These are phyloP conservation scores for Tephrocybe sp. DNA, from an alignment of 768 basidiomycete genomes.

Conservation along the genomic window DNA sequence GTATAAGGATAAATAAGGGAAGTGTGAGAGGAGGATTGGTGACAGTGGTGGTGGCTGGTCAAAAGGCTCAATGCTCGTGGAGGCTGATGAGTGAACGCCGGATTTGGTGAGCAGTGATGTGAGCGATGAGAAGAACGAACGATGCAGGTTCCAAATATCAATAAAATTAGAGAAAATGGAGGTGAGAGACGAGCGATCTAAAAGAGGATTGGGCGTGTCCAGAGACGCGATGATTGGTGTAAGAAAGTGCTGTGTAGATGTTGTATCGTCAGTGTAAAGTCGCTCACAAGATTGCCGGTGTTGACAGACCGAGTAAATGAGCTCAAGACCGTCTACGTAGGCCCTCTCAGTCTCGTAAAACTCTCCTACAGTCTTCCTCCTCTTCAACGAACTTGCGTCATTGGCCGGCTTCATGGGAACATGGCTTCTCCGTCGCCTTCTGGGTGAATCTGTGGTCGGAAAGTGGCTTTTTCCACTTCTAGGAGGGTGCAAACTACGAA, in stretches of 20 bases:
- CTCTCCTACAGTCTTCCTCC: slow-evolving; percentile 73
- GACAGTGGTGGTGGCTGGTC: slow-evolving; percentile 38
- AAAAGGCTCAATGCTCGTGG: slow-evolving; percentile 33
- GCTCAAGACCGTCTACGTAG: slow-evolving; percentile 79
- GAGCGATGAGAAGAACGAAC: slow-evolving; percentile 67
- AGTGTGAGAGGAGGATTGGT: slow-evolving; percentile 71
- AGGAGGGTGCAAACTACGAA: slow-evolving; percentile 25
- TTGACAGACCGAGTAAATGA: slow-evolving; percentile 72
- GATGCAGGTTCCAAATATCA: slow-evolving; percentile 90
- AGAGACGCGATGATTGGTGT: slow-evolving; percentile 76
- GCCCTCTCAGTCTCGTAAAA: slow-evolving; percentile 80
- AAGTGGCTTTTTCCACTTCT: slow-evolving; percentile 32
- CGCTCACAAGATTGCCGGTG: not conserved
- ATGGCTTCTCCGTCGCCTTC: slow-evolving; percentile 36
- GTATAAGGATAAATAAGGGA: slow-evolving; percentile 87
- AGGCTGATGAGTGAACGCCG: slow-evolving; percentile 5
- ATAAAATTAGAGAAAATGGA: slow-evolving; percentile 86
- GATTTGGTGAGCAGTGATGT: slow-evolving; percentile 40
- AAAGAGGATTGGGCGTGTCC: slow-evolving; percentile 65
- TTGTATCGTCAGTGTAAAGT: not conserved
- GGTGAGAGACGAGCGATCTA: slow-evolving; percentile 67
- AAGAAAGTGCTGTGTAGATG: slow-evolving; percentile 66
- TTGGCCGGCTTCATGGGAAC: slow-evolving; percentile 40
- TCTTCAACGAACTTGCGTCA: slow-evolving; percentile 52
- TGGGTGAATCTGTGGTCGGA: slow-evolving; percentile 38